phyloP scores from a whole-genome alignment of 1,139 yeast genomes.

The Candida frijolesensis region DNA sequence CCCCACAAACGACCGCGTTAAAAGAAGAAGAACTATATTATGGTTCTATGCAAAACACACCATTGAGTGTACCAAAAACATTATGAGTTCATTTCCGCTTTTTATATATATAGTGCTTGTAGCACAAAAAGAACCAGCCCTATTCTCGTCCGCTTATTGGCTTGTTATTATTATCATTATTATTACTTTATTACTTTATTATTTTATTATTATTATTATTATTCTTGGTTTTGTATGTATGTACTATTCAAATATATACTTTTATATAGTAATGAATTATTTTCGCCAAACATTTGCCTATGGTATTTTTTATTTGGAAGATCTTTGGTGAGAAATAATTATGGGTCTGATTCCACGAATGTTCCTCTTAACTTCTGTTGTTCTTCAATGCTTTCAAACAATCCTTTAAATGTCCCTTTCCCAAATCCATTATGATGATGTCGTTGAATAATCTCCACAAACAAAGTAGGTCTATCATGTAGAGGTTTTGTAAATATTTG shows the following conservation, averaged over 20 bases:
- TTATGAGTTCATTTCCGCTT: slow-evolving; percentile 4
- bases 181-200: background rate
- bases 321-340: background rate
- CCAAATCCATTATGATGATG: slow-evolving; percentile 84
- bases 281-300: background rate
- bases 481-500: slow-evolving; percentile 80
- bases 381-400: slow-evolving; percentile 74
- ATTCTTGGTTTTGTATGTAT: background rate
- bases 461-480: slow-evolving; percentile 77
- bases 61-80: slow-evolving; percentile 13
- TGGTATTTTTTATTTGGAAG: no score
- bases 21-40: slow-evolving; percentile 13
- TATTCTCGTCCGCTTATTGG: background rate
- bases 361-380: slow-evolving; percentile 60
- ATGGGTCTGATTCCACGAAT: slow-evolving; percentile 19
- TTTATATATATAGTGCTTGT: background rate
- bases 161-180: background rate
- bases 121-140: background rate
- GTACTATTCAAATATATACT: slow-evolving; percentile 3
- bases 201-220: background rate
- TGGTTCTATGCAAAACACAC: slow-evolving; percentile 11
- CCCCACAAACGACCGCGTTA: slow-evolving; percentile 8
- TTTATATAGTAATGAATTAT: slow-evolving; percentile 1
- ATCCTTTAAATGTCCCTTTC: slow-evolving; percentile 80
- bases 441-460: slow-evolving; percentile 79